phyloP scores from a whole-genome alignment of 2,329 filamentous ascomycete genomes.

The Proliferodiscus dingleyae region DNA sequence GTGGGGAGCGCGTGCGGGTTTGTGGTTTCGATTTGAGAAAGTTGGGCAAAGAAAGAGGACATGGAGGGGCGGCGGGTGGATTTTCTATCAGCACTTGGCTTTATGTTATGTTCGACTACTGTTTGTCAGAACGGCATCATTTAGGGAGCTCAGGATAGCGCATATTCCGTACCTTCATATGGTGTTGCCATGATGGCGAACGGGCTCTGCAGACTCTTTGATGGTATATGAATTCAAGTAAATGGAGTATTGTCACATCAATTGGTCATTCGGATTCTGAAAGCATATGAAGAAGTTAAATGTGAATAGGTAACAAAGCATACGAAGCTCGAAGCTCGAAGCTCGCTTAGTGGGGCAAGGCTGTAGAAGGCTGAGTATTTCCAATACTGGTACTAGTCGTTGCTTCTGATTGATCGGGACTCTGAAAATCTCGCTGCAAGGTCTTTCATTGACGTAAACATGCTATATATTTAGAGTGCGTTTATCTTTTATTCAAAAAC shows the following conservation, averaged over 20 bases:
- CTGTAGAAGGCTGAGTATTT: too few relatives aligned
- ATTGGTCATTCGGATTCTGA: neutral
- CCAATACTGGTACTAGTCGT: too few relatives aligned
- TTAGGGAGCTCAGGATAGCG: slow-evolving; percentile 7
- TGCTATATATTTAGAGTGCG: too few relatives aligned
- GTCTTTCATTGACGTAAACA: too few relatives aligned
- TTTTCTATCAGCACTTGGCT: slow-evolving; percentile 28
- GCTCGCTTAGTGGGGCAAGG: too few relatives aligned
- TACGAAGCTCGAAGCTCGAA: too few relatives aligned
- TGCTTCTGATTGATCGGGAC: too few relatives aligned
- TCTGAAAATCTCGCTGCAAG: too few relatives aligned
- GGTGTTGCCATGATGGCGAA: slow-evolving; percentile 46
- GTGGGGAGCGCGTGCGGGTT: slow-evolving; percentile 56
- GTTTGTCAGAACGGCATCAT: slow-evolving; percentile 11
- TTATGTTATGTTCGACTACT: slow-evolving; percentile 60
- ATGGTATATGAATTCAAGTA: neutral
- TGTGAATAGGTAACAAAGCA: too few relatives aligned
- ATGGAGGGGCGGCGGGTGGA: slow-evolving; percentile 54
- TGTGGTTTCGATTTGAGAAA: slow-evolving; percentile 41
- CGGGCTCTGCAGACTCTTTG: neutral
- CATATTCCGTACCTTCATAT: slow-evolving; percentile 46
- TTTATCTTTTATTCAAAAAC: too few relatives aligned
- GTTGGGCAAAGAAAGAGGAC: slow-evolving; percentile 55
- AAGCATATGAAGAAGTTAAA: neutral
- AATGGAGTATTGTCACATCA: neutral